phyloP scores from a whole-genome alignment of 2,329 filamentous ascomycete species.

The Stachybotrys elegans region DNA sequence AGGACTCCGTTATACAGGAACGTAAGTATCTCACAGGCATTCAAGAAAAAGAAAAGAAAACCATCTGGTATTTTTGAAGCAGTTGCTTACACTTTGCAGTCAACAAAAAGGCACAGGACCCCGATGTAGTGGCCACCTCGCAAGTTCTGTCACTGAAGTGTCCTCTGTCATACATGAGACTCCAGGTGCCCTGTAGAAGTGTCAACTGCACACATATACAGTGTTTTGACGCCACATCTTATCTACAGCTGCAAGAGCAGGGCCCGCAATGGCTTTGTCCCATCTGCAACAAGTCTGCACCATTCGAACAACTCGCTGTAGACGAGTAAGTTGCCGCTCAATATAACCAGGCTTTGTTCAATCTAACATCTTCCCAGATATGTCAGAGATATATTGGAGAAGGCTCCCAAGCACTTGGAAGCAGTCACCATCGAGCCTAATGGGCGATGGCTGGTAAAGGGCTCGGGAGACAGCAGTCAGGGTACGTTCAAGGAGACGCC shows the following conservation, averaged over 20 bases:
- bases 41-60: too few relatives aligned
- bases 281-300: constrained; percentile 78
- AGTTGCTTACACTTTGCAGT: constrained; percentile 44
- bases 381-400: constrained; percentile 77
- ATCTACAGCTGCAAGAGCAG: constrained; percentile 91
- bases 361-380: constrained; percentile 50
- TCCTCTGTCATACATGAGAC: constrained; percentile 79
- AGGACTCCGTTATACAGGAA: constrained; percentile 76
- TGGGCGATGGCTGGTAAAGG: constrained; percentile 63
- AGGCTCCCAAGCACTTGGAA: constrained; percentile 66
- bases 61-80: too few relatives aligned
- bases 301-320: constrained; percentile 77
- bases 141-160: constrained; percentile 89
- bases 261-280: constrained; percentile 96
- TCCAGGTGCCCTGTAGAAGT: constrained; percentile 75
- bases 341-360: too few relatives aligned
- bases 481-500: constrained; percentile 20
- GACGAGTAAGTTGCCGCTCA: constrained; percentile 85
- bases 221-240: constrained; percentile 91
- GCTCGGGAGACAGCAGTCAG: constrained; percentile 23
- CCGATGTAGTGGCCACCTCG: constrained; percentile 85
- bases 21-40: constrained; percentile 54
- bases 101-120: constrained; percentile 73
- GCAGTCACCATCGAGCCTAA: constrained; percentile 88
- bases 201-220: constrained; percentile 81